Evolutionary conservation across 352 stramenopile genomes (phyloP).

Genomic region (Globisporangium camurandrum): DNA sequence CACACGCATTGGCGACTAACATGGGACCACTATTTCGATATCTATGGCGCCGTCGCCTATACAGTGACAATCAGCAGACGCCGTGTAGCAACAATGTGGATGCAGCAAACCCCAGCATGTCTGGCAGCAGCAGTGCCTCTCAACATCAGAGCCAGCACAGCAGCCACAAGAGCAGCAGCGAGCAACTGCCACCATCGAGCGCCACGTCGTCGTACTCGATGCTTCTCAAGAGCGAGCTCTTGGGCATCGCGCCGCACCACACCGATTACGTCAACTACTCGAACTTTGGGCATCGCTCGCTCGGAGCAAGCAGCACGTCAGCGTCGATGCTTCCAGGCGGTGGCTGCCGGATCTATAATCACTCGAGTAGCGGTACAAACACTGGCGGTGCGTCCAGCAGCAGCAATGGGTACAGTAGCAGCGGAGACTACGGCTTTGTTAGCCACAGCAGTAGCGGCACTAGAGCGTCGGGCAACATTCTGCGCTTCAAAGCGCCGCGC

Average conservation of each 20-base stretch:
- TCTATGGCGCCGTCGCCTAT: too few relatives aligned
- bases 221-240: conserved; percentile 67
- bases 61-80: conserved; percentile 11
- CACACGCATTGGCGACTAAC: not conserved
- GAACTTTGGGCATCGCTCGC: conserved; percentile 12
- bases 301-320: conserved; percentile 2
- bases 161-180: conserved; percentile 6
- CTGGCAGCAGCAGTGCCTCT: conserved; percentile 2
- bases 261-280: conserved; percentile 19
- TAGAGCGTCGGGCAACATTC: conserved; percentile 50
- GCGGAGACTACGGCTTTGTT: conserved; percentile 21
- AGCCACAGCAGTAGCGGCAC: conserved; percentile 16
- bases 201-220: conserved; percentile 55
- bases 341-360: conserved; percentile 19
- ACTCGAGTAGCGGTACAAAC: conserved; percentile 7
- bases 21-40: not conserved
- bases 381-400: conserved; percentile 17
- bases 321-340: conserved; percentile 6
- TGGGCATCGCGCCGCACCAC: conserved; percentile 39
- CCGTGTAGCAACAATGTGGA: conserved; percentile 11
- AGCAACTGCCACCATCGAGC: conserved; percentile 11
- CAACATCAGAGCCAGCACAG: not conserved
- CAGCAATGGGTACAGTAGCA: too few relatives aligned
- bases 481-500: conserved; percentile 63
- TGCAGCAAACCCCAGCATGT: conserved; percentile 3